Percentiles rank a stretch among this genome's conserved stretches.
These are phyloP conservation scores for Ceratobasidium sp. DNA, from an alignment of 1,284 basidiomycete genomes.

Conservation along the genomic window DNA sequence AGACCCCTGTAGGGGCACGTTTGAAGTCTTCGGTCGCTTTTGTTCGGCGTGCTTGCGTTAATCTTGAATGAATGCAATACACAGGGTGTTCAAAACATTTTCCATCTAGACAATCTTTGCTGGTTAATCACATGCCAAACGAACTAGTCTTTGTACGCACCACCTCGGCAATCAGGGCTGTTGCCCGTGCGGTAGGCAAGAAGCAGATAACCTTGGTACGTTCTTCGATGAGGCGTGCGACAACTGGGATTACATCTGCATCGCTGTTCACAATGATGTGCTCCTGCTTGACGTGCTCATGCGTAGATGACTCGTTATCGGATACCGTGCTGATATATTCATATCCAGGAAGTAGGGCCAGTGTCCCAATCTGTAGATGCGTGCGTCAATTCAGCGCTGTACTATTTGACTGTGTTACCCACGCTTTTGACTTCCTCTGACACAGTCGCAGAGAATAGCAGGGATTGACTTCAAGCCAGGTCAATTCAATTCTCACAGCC, in stretches of 20 bases:
- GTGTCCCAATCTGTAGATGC: slow-evolving; percentile 6
- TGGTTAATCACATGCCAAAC: not conserved
- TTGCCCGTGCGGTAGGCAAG: slow-evolving; percentile 72
- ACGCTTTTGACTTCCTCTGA: slow-evolving; percentile 53
- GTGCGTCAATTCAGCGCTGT: not conserved
- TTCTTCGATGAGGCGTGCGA: slow-evolving; percentile 53
- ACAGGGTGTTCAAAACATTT: slow-evolving; percentile 47
- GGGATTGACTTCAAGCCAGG: slow-evolving; percentile 50
- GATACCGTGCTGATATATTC: slow-evolving; percentile 68
- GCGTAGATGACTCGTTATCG: slow-evolving; percentile 68
- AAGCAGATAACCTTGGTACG: slow-evolving; percentile 62
- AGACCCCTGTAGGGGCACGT: slow-evolving; percentile 54
- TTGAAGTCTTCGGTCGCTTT: slow-evolving; percentile 63
- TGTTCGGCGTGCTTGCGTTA: slow-evolving; percentile 56
- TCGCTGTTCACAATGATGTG: slow-evolving; percentile 54
- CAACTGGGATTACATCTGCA: slow-evolving; percentile 56
- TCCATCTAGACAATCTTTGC: slow-evolving; percentile 48
- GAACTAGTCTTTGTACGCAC: slow-evolving; percentile 47
- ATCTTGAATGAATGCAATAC: slow-evolving; percentile 59
- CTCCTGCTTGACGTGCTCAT: slow-evolving; percentile 69
- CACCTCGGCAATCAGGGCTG: slow-evolving; percentile 61
- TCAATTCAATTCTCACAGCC: slow-evolving; percentile 49
- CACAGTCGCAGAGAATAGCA: slow-evolving; percentile 58
- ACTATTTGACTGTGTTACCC: slow-evolving; percentile 45
- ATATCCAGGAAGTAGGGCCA: slow-evolving; percentile 58